Conservation (phyloP, 176 grass and related monocot genomes). For the Elaeis guineensis region DNA sequence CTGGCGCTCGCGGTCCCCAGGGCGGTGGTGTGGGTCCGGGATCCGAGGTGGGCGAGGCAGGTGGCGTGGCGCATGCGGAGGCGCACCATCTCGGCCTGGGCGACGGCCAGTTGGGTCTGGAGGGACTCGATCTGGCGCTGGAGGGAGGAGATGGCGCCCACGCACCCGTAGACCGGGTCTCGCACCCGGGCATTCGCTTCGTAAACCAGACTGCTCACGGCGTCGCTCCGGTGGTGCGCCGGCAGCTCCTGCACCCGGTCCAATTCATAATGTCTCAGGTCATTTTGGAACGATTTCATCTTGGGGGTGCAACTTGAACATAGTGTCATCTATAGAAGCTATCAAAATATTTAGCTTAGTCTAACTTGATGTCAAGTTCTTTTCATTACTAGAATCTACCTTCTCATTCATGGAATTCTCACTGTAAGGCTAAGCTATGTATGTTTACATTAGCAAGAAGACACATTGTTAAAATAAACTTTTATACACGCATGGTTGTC, state of each 20-base stretch:
- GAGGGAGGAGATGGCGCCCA: slow-evolving; percentile 83
- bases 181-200: slow-evolving; percentile 92
- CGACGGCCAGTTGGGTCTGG: slow-evolving; percentile 75
- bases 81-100: slow-evolving; percentile 83
- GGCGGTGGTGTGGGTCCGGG: slow-evolving; percentile 4
- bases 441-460: too few relatives aligned
- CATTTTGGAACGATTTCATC: too few relatives aligned
- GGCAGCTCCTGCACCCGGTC: slow-evolving; percentile 61
- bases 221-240: slow-evolving; percentile 72
- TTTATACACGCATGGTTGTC: too few relatives aligned
- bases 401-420: too few relatives aligned
- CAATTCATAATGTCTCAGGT: not conserved
- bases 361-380: too few relatives aligned
- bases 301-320: too few relatives aligned
- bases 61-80: slow-evolving; percentile 41
- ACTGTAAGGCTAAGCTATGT: too few relatives aligned
- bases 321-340: too few relatives aligned
- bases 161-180: slow-evolving; percentile 92
- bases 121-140: slow-evolving; percentile 90
- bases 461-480: too few relatives aligned
- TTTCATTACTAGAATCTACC: too few relatives aligned
- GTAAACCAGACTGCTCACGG: slow-evolving; percentile 97
- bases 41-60: slow-evolving; percentile 38
- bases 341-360: too few relatives aligned
- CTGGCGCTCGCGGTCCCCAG: not conserved